Evolutionary conservation across 305 asterid species (phyloP), one percentile per base, ranked within the genome.

Genomic region (Rubia peregrina): DNA sequence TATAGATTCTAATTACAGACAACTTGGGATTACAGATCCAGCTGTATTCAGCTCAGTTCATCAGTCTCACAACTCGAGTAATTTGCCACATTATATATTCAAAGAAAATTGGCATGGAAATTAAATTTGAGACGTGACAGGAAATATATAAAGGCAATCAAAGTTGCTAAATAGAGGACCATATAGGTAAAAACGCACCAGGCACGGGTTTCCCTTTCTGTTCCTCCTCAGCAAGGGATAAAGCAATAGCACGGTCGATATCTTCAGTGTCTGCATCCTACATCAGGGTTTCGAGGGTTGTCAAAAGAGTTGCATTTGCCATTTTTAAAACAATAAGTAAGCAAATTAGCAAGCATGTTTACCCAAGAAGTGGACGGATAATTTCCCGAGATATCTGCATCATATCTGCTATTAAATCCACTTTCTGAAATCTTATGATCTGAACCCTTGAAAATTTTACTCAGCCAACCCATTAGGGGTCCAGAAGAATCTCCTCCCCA

Each of bases 171-270:
- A 48, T 41, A 40, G 40, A 57, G 6, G 42, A 57, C 26, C 24
- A 57, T 51, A 72, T 73, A 33, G 24, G 38, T 46, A 70, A 24
- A 70, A 53, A 77, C 95, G 80, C 78, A 91, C 99, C 90, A 65
- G 79, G 73, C 63, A 80, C 74, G 73, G 78, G 60, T 76, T 82
- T 85, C 68, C 85, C 90, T 86, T 72, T 87, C 49, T 78, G 87
- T 69, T 90, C 92, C 78, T 86, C 97, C 71, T 91, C 96, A 55
- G 88, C 80, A 77, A 87, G 93, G 66, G 99, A 91, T 75, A 90
- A 74, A 66, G 99, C 96, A 85, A 95, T 91, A 69, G 96, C 97
- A 71, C 81, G 88, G 76, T 90, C 95, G 73, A 90, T 83, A 69
- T 88, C 95, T 82, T 90, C 99, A 71, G 73, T 80, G 77, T 89